Evolutionary conservation across 345 rosid species (phyloP).

Genomic region (Hibiscus trionum): DNA sequence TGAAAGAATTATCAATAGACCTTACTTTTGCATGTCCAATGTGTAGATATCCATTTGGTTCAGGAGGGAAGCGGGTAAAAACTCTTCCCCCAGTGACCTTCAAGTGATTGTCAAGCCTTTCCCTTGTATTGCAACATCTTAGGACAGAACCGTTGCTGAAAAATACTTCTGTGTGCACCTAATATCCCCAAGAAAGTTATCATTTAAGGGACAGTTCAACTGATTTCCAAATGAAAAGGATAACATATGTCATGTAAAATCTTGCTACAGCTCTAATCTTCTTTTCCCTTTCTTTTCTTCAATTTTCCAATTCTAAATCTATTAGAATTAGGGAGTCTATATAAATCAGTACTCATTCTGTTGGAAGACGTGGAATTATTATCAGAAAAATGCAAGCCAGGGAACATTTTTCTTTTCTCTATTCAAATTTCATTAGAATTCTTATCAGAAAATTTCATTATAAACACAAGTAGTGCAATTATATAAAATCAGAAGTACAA

Average conservation of each 20-base stretch:
- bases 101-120: slow-evolving; percentile 77
- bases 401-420: neutral
- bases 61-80: slow-evolving; percentile 85
- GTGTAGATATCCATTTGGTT: slow-evolving; percentile 97
- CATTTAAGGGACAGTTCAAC: neutral
- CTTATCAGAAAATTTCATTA: neutral
- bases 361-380: neutral
- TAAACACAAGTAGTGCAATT: neutral
- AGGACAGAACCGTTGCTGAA: slow-evolving; percentile 70
- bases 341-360: neutral
- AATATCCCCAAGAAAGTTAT: slow-evolving; percentile 12
- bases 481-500: neutral
- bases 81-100: slow-evolving; percentile 69
- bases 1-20: neutral
- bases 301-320: neutral
- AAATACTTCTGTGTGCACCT: slow-evolving; percentile 87
- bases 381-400: neutral
- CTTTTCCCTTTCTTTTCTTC: neutral
- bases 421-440: neutral
- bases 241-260: neutral
- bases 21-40: slow-evolving; percentile 98
- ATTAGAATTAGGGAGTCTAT: neutral
- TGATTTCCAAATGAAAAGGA: neutral
- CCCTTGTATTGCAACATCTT: slow-evolving; percentile 74
- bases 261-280: neutral